Percentiles rank a stretch among this genome's conserved stretches.
phyloP scores from a whole-genome alignment of 768 basidiomycete genomes.

The Auricularia sp. region DNA sequence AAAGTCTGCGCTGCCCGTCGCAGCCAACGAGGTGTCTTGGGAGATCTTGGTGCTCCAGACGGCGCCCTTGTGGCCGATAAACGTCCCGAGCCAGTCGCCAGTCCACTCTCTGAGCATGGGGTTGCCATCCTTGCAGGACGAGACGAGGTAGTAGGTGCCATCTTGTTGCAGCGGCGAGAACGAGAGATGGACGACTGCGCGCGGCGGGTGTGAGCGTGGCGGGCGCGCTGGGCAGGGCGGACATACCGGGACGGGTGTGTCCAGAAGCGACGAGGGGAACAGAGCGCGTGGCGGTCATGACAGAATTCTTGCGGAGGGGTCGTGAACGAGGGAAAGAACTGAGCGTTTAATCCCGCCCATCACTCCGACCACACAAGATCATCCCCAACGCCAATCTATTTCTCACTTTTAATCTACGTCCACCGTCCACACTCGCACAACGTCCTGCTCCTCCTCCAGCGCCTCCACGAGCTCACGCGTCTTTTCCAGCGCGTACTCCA shows the following conservation, averaged over 20 bases:
- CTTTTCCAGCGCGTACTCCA: constrained; percentile 28
- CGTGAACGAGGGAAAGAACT: not conserved
- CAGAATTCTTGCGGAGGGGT: not conserved
- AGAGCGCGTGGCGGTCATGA: constrained; percentile 17
- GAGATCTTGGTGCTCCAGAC: constrained; percentile 96
- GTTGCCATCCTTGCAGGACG: constrained; percentile 97
- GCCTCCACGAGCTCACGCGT: constrained; percentile 38
- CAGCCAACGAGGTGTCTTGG: constrained; percentile 74
- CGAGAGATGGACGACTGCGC: constrained; percentile 74
- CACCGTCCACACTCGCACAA: constrained; percentile 47
- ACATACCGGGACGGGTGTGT: constrained; percentile 38
- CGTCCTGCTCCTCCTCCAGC: constrained; percentile 49
- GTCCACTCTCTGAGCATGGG: constrained; percentile 96
- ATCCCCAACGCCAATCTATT: not conserved
- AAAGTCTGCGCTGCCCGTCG: constrained; percentile 92
- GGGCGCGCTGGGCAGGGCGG: not conserved
- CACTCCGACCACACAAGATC: not conserved
- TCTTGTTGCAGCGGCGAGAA: constrained; percentile 84
- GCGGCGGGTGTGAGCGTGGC: not conserved
- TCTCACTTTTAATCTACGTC: constrained; percentile 21
- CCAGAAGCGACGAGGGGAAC: constrained; percentile 77
- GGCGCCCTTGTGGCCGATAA: constrained; percentile 84
- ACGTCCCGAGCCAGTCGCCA: constrained; percentile 97
- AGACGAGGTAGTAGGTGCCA: constrained; percentile 79
- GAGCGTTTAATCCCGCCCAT: not conserved